Evolutionary conservation across 1,284 basidiomycete genomes (phyloP).

Genomic region (Schizopora paradoxa): DNA sequence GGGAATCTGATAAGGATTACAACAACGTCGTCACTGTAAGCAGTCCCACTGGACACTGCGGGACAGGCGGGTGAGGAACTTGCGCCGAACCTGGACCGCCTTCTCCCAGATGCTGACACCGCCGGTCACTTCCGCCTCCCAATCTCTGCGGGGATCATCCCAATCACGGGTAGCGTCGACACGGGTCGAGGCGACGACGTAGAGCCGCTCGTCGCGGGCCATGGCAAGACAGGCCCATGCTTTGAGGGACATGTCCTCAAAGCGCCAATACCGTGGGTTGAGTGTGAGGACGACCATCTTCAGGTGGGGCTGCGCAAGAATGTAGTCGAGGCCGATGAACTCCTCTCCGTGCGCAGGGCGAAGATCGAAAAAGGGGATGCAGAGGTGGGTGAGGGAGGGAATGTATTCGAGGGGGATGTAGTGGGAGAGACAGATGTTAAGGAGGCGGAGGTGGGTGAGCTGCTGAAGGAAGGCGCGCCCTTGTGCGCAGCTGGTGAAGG

Average conservation of each 20-base stretch:
- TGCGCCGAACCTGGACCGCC: constrained; percentile 15
- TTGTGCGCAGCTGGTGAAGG: constrained; percentile 9
- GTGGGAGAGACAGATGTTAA: constrained; percentile 18
- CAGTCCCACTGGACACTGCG: no score
- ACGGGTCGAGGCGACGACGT: constrained; percentile 17
- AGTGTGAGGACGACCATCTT: constrained; percentile 18
- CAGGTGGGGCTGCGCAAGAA: constrained; percentile 14
- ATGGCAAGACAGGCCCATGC: constrained; percentile 17
- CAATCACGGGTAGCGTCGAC: constrained; percentile 17
- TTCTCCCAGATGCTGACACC: constrained; percentile 18
- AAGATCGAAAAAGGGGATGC: constrained; percentile 18
- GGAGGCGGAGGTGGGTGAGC: constrained; percentile 15
- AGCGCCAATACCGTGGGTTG: constrained; percentile 18
- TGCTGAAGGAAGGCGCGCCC: constrained; percentile 14
- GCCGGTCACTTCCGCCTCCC: constrained; percentile 16
- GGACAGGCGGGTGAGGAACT: constrained; percentile 14
- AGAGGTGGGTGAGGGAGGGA: constrained; percentile 17
- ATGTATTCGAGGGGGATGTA: constrained; percentile 18
- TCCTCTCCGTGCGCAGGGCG: constrained; percentile 1
- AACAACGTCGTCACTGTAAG: no score
- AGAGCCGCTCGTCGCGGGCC: constrained; percentile 14
- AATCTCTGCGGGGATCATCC: constrained; percentile 15
- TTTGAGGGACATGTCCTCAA: constrained; percentile 16
- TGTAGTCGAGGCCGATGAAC: constrained; percentile 15
- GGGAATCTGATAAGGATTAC: no score